Evolutionary conservation across 1,139 yeast species (phyloP), one percentile per base, ranked within the genome.

Genomic region (Yamadazyma membranifaciens): DNA sequence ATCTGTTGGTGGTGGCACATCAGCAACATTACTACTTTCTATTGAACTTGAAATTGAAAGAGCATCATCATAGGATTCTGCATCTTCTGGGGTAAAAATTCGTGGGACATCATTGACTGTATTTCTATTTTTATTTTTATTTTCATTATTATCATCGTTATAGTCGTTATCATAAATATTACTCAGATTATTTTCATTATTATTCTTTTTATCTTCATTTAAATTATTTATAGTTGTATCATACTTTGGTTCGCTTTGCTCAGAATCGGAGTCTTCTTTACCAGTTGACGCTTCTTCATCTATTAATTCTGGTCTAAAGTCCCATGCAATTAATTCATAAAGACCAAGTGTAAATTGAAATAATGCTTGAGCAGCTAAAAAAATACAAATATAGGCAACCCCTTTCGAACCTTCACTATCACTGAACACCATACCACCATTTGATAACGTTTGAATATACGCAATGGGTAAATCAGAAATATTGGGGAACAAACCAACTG

Each of bases 381-480:
- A 87, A 35, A 91, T 83, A 57, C 91, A 83, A 15, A 87, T 83
- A 59, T 86, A 88, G 0, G 97, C 95, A 26, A 86, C 87, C 11
- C 98, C 98, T 51, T 78, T 76, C 44, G 79, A 76, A 26, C 88
- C 87, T 47, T 87, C 80, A 2, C 59, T 75, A 1, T 65, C 45
- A 0, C 79, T 62, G 51, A 91, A 83, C 5, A 72, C 59, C 2
- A 78, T 69, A 0, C 79, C 69, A 0, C 89, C 82, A n/a, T 76
- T 69, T 28, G 86, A 81, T 58, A 89, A 66, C 1, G 95, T 84
- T 53, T 87, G 95, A 32, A 89, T 71, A 52, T 88, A 88, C 0
- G 96, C 96, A 52, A 89, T 86, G 1, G 96, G 96, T 45, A 89
- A 69, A 63, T 89, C 96, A 9, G 92, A 80, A 37, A 86, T 82